phyloP scores from a whole-genome alignment of 352 stramenopile species.

The Pythium dissotocum region DNA sequence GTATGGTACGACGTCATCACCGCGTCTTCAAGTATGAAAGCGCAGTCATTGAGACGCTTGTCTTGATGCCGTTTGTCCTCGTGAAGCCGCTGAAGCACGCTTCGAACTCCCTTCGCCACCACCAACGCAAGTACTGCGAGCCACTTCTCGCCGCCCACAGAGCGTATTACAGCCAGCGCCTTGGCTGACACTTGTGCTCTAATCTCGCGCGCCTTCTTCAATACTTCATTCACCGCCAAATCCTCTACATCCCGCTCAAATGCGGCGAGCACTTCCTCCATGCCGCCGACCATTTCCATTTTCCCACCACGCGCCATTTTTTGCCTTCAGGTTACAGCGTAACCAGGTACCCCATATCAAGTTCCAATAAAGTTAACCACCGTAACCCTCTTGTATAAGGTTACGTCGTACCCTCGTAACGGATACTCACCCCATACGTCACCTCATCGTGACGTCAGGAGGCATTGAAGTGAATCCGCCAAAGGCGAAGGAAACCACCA shows the following conservation, averaged over 20 bases:
- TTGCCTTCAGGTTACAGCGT: background rate
- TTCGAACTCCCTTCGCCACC: background rate
- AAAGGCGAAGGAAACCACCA: background rate
- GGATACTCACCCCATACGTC: background rate
- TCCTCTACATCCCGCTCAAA: conserved; percentile 14
- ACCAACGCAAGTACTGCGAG: background rate
- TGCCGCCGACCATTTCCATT: background rate
- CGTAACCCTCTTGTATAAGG: background rate
- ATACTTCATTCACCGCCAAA: background rate
- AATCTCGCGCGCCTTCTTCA: conserved; percentile 13
- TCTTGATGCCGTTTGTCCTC: background rate
- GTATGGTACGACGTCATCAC: conserved; percentile 2
- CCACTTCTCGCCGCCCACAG: conserved; percentile 5
- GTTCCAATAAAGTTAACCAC: background rate
- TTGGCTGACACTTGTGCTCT: conserved; percentile 5
- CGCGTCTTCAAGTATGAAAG: background rate
- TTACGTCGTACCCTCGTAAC: conserved; percentile 12
- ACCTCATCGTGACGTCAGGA: background rate
- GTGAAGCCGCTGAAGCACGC: conserved; percentile 1
- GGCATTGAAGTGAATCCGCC: conserved; percentile 14
- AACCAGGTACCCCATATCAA: background rate
- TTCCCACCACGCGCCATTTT: background rate
- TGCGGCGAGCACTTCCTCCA: background rate
- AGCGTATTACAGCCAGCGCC: background rate
- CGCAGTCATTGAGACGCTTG: background rate